These are phyloP conservation scores for Aspergillus novoparasiticus DNA, from an alignment of 2,329 filamentous ascomycete genomes.

Conservation along the genomic window DNA sequence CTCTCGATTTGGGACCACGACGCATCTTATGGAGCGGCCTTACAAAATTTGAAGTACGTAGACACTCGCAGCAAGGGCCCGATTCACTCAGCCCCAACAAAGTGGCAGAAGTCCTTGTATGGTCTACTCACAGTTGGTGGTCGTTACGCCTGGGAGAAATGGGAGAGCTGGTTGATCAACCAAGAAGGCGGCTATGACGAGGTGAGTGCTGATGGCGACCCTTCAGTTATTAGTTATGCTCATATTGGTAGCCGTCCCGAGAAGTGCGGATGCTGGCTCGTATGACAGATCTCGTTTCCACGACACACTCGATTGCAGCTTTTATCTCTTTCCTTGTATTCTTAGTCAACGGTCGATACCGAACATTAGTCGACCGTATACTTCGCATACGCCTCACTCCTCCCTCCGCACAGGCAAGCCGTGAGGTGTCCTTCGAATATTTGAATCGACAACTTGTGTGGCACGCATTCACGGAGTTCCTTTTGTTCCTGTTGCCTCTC, in stretches of 20 bases:
- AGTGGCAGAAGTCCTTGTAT: conserved; percentile 80
- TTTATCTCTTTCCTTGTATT: conserved; percentile 89
- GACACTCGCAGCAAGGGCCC: conserved; percentile 72
- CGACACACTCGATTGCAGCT: conserved; percentile 76
- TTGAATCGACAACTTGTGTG: conserved; percentile 96
- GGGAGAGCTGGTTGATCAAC: conserved; percentile 82
- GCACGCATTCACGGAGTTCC: conserved; percentile 99
- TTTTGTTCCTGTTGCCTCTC: conserved; percentile 96
- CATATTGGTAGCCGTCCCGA: conserved; percentile 44
- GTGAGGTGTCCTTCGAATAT: conserved; percentile 96
- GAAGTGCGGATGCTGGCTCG: conserved; percentile 63
- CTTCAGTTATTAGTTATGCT: conserved; percentile 12
- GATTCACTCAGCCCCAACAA: conserved; percentile 70
- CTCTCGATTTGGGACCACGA: conserved; percentile 96
- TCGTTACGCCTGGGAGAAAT: conserved; percentile 86
- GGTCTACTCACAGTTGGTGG: conserved; percentile 85
- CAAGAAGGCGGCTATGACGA: conserved; percentile 75
- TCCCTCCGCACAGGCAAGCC: conserved; percentile 78
- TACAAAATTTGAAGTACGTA: conserved; percentile 89
- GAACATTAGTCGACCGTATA: conserved; percentile 84
- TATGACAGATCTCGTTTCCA: conserved; percentile 69
- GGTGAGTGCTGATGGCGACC: conserved; percentile 24
- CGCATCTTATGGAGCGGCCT: conserved; percentile 86
- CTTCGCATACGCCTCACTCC: conserved; percentile 83
- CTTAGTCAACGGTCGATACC: conserved; percentile 84